Base-by-base conservation (phyloP, 2,329 filamentous ascomycete species). In the Tolypocladium paradoxum region DNA sequence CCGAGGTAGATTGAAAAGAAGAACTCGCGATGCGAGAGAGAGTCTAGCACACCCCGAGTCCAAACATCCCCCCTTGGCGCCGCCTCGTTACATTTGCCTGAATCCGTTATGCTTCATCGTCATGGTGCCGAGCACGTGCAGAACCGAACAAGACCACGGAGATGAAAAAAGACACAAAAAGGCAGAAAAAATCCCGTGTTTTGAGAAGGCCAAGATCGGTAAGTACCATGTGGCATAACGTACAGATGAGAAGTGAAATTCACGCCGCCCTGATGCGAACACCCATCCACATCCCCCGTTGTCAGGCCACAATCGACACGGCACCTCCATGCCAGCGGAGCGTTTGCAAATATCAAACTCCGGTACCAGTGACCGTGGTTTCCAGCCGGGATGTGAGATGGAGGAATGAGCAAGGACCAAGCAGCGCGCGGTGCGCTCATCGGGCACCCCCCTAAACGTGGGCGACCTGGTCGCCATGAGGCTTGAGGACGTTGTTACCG, bases 401-500 rank as follows among this genome's bases (percentile, higher is more conserved):
- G 36, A 33, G 14, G n/a, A 37, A 9, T 14, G 34, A 45, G 37
- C 45, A 47, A 24, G 38, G 38, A 35, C 49, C 16, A 34, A 27
- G n/a, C 27, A 38, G 50, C 33, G 22, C 11, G 27, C 3, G 16
- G n/a, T 2, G 29, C 45, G 27, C 29, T 14, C 16, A 18, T 34
- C 11, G 8, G n/a, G 4, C 7, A 43, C 5, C 9, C n/a, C 24
- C 18, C 64, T 69, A 70, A 35, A 68, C 57, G 49, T 54, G 56
- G 33, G 64, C 54, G 9, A 52, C 54, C 45, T 57, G 50, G 14
- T 61, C 38, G 38, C 66, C 64, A 22, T 58, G 53, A 37, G 78
- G 72, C 38, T 61, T 57, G 49, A 73, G 61, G 37, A 83, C 76
- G 63, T 83, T 82, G 14, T 57, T 56, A 55, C 61, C 75, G 58